These are phyloP conservation scores for Eutypa lata DNA, from an alignment of 2,329 filamentous ascomycete genomes.

Conservation along the genomic window DNA sequence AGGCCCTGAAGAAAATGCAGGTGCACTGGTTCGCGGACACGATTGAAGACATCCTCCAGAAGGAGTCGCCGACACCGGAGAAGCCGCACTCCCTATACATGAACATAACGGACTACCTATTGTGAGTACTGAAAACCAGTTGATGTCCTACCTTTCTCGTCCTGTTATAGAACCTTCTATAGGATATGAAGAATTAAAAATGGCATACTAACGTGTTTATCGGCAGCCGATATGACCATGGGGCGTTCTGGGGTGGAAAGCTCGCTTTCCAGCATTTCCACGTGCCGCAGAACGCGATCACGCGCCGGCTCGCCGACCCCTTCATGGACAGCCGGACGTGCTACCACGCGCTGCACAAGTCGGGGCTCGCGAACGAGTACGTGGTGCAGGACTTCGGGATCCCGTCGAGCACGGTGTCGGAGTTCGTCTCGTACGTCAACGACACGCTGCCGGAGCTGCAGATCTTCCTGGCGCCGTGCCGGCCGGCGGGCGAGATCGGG, in stretches of 20 bases:
- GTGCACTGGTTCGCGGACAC: constrained; percentile 25
- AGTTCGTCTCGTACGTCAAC: constrained; percentile 27
- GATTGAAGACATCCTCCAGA: constrained; percentile 12
- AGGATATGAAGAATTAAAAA: too few relatives aligned
- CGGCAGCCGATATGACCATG: constrained; percentile 55
- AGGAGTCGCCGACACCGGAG: constrained; percentile 22
- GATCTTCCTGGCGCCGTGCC: constrained; percentile 28
- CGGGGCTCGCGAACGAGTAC: constrained; percentile 43
- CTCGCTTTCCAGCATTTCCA: constrained; percentile 50
- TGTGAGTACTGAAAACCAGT: too few relatives aligned
- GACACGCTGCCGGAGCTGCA: constrained; percentile 26
- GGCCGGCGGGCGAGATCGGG: constrained; percentile 24
- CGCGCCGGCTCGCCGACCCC: constrained; percentile 47
- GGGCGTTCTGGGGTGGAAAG: constrained; percentile 52
- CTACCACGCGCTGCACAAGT: constrained; percentile 41
- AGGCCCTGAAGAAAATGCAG: constrained; percentile 31
- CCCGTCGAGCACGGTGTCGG: constrained; percentile 22
- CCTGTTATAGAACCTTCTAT: too few relatives aligned
- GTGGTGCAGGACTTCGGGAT: constrained; percentile 48
- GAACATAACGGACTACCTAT: constrained; percentile 50
- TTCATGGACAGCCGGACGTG: constrained; percentile 43
- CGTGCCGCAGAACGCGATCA: constrained; percentile 48
- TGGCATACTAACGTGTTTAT: too few relatives aligned
- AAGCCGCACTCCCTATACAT: constrained; percentile 33
- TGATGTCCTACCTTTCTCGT: too few relatives aligned